Percentiles rank a stretch among this genome's conserved stretches.
These are phyloP conservation scores for Aspergillus ruber DNA, from an alignment of 2,329 filamentous ascomycete genomes.

Conservation along the genomic window DNA sequence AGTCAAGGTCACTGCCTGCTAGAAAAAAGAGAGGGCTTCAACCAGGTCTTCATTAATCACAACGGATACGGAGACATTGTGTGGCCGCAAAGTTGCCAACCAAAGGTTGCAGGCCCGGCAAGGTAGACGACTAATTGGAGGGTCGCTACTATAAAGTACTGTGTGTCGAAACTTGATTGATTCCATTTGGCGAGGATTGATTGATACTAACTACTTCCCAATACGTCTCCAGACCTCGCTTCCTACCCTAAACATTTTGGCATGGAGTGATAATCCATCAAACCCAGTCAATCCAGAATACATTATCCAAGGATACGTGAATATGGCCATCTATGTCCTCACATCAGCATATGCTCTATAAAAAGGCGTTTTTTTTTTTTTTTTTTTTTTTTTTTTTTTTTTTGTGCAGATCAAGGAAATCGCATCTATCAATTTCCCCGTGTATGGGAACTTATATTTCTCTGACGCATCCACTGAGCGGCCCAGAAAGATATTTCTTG, in stretches of 20 bases:
- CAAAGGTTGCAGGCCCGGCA: constrained; percentile 30
- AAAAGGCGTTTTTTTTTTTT: constrained; percentile 23
- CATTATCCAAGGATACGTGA: constrained; percentile 35
- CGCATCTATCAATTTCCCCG: constrained; percentile 29
- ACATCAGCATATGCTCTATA: constrained; percentile 28
- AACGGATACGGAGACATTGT: constrained; percentile 31
- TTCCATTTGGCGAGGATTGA: background rate
- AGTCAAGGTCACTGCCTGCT: constrained; percentile 25
- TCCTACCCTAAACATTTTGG: constrained; percentile 18
- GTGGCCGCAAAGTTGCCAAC: constrained; percentile 40
- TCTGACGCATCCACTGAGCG: constrained; percentile 18
- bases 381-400: no score
- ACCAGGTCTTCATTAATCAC: constrained; percentile 40
- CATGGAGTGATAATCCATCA: constrained; percentile 18
- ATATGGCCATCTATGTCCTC: constrained; percentile 29
- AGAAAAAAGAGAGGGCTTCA: constrained; percentile 44
- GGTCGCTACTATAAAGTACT: constrained; percentile 42
- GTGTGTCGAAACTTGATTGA: constrained; percentile 21
- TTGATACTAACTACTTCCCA: constrained; percentile 7
- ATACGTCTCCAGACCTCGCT: constrained; percentile 18
- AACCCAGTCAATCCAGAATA: constrained; percentile 33
- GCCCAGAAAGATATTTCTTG: constrained; percentile 16
- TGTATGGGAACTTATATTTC: constrained; percentile 35
- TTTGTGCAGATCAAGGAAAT: constrained; percentile 26
- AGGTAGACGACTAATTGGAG: constrained; percentile 39